phyloP scores from a whole-genome alignment of 805 yeast genomes.

The Wickerhamomyces alni region DNA sequence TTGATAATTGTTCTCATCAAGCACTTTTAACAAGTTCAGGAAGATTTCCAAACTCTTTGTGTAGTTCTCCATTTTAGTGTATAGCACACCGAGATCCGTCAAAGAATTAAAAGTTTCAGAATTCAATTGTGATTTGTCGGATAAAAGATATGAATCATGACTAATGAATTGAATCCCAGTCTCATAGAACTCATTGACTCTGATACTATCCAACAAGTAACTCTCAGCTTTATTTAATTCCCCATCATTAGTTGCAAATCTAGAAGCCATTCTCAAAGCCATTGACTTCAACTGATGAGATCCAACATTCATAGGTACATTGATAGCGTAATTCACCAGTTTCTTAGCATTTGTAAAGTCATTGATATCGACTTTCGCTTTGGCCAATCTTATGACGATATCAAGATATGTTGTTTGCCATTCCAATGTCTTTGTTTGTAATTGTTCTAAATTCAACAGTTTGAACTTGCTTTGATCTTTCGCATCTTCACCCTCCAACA shows the following conservation, averaged over 20 bases:
- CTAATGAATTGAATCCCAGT: conserved; percentile 12
- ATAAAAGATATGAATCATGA: conserved; percentile 14
- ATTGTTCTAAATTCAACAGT: conserved; percentile 17
- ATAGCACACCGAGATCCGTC: conserved; percentile 20
- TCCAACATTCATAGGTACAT: conserved; percentile 26
- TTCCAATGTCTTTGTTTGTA: conserved; percentile 22
- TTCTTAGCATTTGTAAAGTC: conserved; percentile 21
- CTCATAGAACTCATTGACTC: conserved; percentile 17
- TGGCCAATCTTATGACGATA: conserved; percentile 32
- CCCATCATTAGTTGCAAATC: conserved; percentile 18
- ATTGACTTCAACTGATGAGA: conserved; percentile 15
- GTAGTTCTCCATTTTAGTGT: conserved; percentile 12
- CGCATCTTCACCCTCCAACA: conserved; percentile 11
- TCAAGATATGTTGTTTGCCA: conserved; percentile 32
- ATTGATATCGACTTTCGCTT: conserved; percentile 25
- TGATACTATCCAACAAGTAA: conserved; percentile 25
- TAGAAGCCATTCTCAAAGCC: conserved; percentile 32
- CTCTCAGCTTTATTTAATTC: conserved; percentile 22
- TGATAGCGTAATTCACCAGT: conserved; percentile 25
- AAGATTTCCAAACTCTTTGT: conserved; percentile 29
- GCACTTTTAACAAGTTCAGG: conserved; percentile 21
- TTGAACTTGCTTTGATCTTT: conserved; percentile 16
- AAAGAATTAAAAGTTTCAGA: conserved; percentile 20
- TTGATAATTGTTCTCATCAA: conserved; percentile 4
- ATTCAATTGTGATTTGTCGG: conserved; percentile 10